These are phyloP conservation scores for Trametes cinnabarina DNA, from an alignment of 768 basidiomycete genomes.

Conservation along the genomic window DNA sequence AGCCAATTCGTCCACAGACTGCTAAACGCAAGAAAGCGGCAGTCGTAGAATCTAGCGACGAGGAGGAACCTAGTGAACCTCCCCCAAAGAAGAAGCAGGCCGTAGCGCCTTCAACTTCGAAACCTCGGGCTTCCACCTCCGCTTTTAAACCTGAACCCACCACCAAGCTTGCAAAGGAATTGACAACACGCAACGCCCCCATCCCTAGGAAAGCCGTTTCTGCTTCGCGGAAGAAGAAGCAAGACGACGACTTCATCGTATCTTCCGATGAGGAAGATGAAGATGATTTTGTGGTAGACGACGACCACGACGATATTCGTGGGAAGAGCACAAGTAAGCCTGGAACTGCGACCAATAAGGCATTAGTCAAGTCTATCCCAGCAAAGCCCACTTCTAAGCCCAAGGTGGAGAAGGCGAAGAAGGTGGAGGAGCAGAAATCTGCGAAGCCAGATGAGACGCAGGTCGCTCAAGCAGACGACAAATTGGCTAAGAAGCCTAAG, in stretches of 20 bases:
- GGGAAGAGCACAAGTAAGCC: conserved; percentile 21
- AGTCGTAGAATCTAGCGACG: conserved; percentile 27
- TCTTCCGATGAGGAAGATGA: conserved; percentile 26
- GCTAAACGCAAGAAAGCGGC: conserved; percentile 29
- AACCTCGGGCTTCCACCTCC: conserved; percentile 11
- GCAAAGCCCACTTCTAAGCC: conserved; percentile 3
- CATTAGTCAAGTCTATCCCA: background rate
- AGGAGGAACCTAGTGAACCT: conserved; percentile 24
- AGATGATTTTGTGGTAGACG: conserved; percentile 22
- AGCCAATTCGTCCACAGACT: background rate
- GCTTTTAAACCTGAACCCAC: conserved; percentile 28
- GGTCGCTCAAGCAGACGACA: conserved; percentile 1
- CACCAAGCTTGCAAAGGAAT: conserved; percentile 2
- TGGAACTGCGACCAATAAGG: conserved; percentile 22
- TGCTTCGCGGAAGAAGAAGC: conserved; percentile 32
- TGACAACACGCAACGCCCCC: conserved; percentile 3
- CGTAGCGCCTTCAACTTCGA: conserved; percentile 3
- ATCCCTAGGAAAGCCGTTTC: conserved; percentile 11
- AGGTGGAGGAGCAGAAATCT: conserved; percentile 18
- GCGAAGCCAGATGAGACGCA: conserved; percentile 7
- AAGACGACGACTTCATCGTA: conserved; percentile 36
- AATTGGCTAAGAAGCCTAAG: conserved; percentile 23
- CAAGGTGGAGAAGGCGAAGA: conserved; percentile 11
- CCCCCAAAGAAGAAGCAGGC: conserved; percentile 45
- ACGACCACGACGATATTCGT: conserved; percentile 20